Evolutionary conservation across 23 red algal genomes (phyloP).

Genomic region (Agarophyton chilense): DNA sequence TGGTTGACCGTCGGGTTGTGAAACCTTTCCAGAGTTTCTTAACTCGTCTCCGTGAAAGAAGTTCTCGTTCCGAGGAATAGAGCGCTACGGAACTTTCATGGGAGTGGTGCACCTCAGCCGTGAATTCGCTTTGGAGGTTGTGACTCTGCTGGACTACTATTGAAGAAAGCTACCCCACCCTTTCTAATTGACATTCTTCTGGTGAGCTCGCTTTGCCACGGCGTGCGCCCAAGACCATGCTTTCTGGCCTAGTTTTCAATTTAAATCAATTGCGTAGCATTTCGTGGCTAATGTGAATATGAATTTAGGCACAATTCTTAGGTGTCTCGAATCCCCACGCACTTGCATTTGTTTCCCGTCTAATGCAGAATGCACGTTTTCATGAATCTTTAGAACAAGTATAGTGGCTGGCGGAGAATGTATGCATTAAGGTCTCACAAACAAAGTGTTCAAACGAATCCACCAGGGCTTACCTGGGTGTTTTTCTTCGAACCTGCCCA

Average conservation of each 20-base stretch:
- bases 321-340: not conserved
- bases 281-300: not conserved
- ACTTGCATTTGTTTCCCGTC: not conserved
- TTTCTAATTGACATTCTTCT: too few relatives aligned
- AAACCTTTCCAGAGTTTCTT: slow-evolving; percentile 57
- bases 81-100: too few relatives aligned
- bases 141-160: too few relatives aligned
- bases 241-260: too few relatives aligned
- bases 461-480: not conserved
- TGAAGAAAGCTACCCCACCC: too few relatives aligned
- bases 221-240: too few relatives aligned
- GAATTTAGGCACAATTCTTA: too few relatives aligned
- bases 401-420: not conserved
- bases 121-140: too few relatives aligned
- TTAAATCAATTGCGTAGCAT: not conserved
- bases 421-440: not conserved
- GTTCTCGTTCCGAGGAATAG: not conserved
- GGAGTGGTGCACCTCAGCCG: too few relatives aligned
- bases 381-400: not conserved
- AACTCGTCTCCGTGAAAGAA: slow-evolving; percentile 4
- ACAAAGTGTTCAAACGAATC: not conserved
- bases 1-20: slow-evolving; percentile 85
- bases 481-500: not conserved
- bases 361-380: not conserved
- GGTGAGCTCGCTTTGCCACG: too few relatives aligned